These are phyloP conservation scores for Rhynchosporium agropyri DNA, from an alignment of 2,329 filamentous ascomycete genomes.

Conservation along the genomic window DNA sequence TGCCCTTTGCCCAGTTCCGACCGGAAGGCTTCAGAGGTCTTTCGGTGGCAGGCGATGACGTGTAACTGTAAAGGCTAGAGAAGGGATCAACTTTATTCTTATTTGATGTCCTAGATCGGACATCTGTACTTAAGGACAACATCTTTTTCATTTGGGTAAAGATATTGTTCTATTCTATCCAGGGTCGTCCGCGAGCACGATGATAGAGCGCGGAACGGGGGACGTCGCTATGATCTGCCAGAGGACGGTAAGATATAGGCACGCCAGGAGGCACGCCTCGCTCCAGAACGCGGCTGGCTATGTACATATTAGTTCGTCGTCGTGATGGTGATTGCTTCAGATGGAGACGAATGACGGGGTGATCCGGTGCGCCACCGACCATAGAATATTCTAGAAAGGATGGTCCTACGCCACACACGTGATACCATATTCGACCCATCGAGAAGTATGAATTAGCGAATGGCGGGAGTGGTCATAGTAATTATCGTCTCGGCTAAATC, in stretches of 20 bases:
- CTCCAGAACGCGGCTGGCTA: conserved; percentile 33
- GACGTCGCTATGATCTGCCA: conserved; percentile 26
- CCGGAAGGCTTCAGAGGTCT: conserved; percentile 28
- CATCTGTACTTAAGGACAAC: conserved; percentile 17
- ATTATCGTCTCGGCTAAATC: neutral
- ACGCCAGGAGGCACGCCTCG: conserved; percentile 31
- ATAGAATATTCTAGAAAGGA: conserved; percentile 1
- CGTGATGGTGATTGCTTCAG: conserved; percentile 18
- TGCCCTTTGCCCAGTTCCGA: conserved; percentile 29
- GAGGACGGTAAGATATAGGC: conserved; percentile 34
- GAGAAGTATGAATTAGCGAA: neutral
- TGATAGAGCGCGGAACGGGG: conserved; percentile 20
- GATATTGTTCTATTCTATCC: conserved; percentile 20
- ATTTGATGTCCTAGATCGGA: conserved; percentile 18
- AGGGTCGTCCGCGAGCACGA: too few species aligned
- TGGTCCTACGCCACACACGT: neutral
- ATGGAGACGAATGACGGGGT: neutral
- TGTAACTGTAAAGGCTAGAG: conserved; percentile 24
- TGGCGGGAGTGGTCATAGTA: neutral
- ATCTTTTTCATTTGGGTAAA: conserved; percentile 11
- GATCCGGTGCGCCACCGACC: neutral
- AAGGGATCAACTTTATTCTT: conserved; percentile 26
- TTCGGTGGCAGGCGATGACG: conserved; percentile 21
- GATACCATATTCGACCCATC: neutral
- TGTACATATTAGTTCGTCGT: conserved; percentile 23